These are phyloP conservation scores for Apiospora aurea DNA, from an alignment of 2,329 filamentous ascomycete genomes.

Conservation along the genomic window DNA sequence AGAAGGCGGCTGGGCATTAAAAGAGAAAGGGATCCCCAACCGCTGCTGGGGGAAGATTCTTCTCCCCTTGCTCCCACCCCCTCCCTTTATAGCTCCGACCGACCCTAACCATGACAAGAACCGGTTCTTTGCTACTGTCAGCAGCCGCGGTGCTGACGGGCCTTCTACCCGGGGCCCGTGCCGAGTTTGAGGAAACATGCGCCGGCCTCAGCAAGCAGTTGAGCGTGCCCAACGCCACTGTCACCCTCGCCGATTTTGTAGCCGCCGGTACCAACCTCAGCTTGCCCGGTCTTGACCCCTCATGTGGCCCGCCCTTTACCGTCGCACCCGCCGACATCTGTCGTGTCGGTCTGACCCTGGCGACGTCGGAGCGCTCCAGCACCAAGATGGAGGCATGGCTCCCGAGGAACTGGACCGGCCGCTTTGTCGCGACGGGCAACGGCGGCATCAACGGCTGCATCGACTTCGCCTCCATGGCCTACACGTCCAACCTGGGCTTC, in stretches of 20 bases:
- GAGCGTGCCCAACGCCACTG: conserved; percentile 42
- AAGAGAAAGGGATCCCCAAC: background rate
- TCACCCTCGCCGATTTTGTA: conserved; percentile 47
- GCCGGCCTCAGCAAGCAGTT: conserved; percentile 40
- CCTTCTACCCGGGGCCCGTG: background rate
- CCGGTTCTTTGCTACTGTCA: conserved; percentile 20
- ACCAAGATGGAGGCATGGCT: conserved; percentile 25
- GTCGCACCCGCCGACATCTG: conserved; percentile 35
- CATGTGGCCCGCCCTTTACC: conserved; percentile 39
- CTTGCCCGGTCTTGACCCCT: conserved; percentile 45
- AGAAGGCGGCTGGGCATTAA: background rate
- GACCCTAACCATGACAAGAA: conserved; percentile 16
- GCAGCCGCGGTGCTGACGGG: conserved; percentile 12
- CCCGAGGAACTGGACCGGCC: conserved; percentile 23
- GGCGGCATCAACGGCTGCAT: conserved; percentile 23
- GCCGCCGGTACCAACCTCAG: conserved; percentile 48
- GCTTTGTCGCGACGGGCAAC: conserved; percentile 23
- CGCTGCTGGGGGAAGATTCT: background rate
- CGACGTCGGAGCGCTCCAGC: conserved; percentile 15
- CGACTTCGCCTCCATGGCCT: conserved; percentile 21
- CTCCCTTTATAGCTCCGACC: too few relatives aligned
- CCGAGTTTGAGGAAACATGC: conserved; percentile 29
- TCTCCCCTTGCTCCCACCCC: background rate
- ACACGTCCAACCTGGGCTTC: conserved; percentile 10
- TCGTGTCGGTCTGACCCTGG: conserved; percentile 32